Conservation (phyloP, 495 filamentous ascomycete species). For the Astrocystis sublimbata region DNA sequence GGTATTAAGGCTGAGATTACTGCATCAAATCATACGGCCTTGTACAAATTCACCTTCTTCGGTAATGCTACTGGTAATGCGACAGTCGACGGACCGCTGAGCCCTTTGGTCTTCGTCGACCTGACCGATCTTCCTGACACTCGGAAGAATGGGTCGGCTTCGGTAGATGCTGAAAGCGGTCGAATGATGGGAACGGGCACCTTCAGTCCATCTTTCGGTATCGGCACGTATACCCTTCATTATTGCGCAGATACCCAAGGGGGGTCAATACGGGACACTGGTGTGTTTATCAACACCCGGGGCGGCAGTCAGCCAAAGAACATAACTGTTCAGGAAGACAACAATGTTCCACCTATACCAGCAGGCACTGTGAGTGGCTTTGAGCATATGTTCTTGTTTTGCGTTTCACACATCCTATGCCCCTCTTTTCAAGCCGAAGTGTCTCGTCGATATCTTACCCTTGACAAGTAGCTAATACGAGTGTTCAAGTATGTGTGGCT, state of each 20-base stretch:
- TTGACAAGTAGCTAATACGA: neutral
- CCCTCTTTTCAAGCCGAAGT: neutral
- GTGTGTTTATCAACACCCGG: conserved; percentile 58
- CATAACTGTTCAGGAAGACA: conserved; percentile 52
- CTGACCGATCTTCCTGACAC: conserved; percentile 62
- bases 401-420: neutral
- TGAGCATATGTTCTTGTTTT: neutral
- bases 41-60: conserved; percentile 67
- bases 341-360: conserved; percentile 58
- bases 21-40: conserved; percentile 59
- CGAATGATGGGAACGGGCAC: conserved; percentile 63
- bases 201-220: conserved; percentile 66
- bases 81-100: conserved; percentile 42
- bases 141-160: conserved; percentile 57
- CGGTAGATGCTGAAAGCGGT: conserved; percentile 51
- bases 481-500: conserved; percentile 52
- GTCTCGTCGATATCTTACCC: neutral
- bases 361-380: conserved; percentile 45
- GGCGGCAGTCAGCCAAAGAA: conserved; percentile 51
- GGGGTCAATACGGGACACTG: conserved; percentile 57
- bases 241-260: conserved; percentile 69
- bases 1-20: conserved; percentile 66
- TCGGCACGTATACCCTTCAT: conserved; percentile 57
- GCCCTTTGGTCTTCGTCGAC: conserved; percentile 61
- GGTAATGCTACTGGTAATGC: conserved; percentile 33